Evolutionary conservation across 495 filamentous ascomycete species (phyloP), one percentile per base, ranked within the genome.

Genomic region (Neurospora intermedia): DNA sequence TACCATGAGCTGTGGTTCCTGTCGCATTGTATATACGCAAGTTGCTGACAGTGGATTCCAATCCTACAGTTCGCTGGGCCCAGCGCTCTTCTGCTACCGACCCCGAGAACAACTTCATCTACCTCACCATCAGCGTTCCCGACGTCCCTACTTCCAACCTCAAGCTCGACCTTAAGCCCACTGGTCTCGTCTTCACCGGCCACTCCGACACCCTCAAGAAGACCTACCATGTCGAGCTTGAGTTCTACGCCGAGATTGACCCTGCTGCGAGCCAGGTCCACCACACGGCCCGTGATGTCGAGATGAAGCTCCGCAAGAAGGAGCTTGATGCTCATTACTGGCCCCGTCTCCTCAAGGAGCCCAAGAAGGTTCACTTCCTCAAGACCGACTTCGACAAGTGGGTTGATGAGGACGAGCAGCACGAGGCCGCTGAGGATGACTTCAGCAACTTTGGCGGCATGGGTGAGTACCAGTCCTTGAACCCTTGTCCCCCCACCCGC

Each of bases 341-440:
- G 96, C 96, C 96, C 46, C 89, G 96, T 76, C 87, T 99, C 72
- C 84, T 97, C 79, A 97, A 98, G 90, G 92, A 93, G 38, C 82
- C 83, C 45, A 91, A 93, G 89, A 97, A 93, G 87, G 80, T 91
- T 70, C 96, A 98, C 86, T 99, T 96, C 89, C 83, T 99, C 78
- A 98, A 97, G 93, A 99, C 96, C 77, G 91, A 99, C 83, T 99
- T 99, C 78, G 93, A 98, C 84, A 98, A 98, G 94, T 99, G 96
- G 96, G 94, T 99, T 76, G 96, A 98, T 81, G 96, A 98, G 89
- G 96, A 99, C 82, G 96, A 99, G 88, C 96, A 99, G 85, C 92
- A 98, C 78, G 93, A 91, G 78, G 90, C 85, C 20, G 83, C 87
- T 31, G 95, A 97, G 45, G 94, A 97, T 42, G 93, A 97, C 80